Conservation (phyloP, 2,329 filamentous ascomycete genomes). For the Clarireedia monteithiana region DNA sequence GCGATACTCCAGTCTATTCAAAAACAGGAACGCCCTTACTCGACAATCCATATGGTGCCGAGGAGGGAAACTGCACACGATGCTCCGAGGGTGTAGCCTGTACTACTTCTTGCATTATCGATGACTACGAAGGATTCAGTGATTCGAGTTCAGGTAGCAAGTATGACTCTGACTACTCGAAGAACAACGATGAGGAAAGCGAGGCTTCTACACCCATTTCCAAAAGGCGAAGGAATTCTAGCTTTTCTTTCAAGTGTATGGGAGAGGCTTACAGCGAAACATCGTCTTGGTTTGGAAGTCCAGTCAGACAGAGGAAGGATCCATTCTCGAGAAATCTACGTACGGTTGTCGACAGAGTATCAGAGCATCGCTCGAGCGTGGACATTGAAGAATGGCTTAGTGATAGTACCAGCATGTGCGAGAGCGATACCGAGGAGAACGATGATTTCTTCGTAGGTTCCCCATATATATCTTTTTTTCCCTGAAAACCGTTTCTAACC, state of each 20-base stretch:
- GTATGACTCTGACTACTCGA: background rate
- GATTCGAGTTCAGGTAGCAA: conserved; percentile 2
- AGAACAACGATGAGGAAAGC: background rate
- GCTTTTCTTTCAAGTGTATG: conserved; percentile 23
- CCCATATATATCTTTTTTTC: background rate
- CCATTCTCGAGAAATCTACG: conserved; percentile 1
- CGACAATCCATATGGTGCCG: conserved; percentile 13
- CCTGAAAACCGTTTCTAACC: background rate
- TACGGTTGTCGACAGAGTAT: background rate
- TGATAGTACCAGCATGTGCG: conserved; percentile 15
- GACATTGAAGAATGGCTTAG: conserved; percentile 22
- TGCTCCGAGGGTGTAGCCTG: conserved; percentile 10
- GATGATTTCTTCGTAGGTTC: conserved; percentile 20
- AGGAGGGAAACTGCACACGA: conserved; percentile 9
- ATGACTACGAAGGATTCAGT: conserved; percentile 10
- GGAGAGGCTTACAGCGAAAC: conserved; percentile 9
- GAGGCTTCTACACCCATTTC: background rate
- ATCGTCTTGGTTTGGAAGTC: conserved; percentile 14
- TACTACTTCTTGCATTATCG: conserved; percentile 10
- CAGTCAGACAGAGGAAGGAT: conserved; percentile 1
- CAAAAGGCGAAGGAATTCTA: conserved; percentile 11
- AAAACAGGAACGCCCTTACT: conserved; percentile 17
- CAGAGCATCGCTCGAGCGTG: conserved; percentile 5
- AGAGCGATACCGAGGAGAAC: conserved; percentile 11
- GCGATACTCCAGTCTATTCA: conserved; percentile 22